These are phyloP conservation scores for Globisporangium yorkense DNA, from an alignment of 352 stramenopile species.

Conservation along the genomic window DNA sequence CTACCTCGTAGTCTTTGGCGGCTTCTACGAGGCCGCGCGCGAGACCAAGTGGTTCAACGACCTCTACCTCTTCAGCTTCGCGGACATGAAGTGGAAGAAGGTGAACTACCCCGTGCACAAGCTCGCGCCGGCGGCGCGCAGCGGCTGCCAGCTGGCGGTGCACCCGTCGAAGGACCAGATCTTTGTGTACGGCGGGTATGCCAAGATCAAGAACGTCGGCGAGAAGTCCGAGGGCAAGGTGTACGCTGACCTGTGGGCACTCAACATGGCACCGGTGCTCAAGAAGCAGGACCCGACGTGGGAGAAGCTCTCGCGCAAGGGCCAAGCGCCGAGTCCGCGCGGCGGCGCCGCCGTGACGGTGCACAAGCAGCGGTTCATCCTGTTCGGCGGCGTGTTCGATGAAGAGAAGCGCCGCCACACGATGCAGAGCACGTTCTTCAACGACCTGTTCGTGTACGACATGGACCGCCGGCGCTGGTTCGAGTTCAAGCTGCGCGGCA, in stretches of 20 bases:
- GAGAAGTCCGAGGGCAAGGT: slow-evolving; percentile 92
- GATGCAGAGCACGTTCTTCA: slow-evolving; percentile 94
- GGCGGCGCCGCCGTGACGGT: slow-evolving; percentile 77
- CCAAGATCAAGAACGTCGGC: slow-evolving; percentile 91
- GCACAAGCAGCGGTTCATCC: slow-evolving; percentile 94
- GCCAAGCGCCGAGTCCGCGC: slow-evolving; percentile 72
- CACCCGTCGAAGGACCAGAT: slow-evolving; percentile 86
- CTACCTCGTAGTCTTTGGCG: slow-evolving; percentile 96
- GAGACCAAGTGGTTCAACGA: slow-evolving; percentile 96
- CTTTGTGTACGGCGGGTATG: slow-evolving; percentile 94
- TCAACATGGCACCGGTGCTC: slow-evolving; percentile 90
- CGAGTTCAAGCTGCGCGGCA: slow-evolving; percentile 84
- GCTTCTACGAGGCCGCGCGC: slow-evolving; percentile 94
- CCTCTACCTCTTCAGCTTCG: slow-evolving; percentile 88
- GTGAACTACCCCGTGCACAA: slow-evolving; percentile 62
- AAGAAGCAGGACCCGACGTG: slow-evolving; percentile 89
- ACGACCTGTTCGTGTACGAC: slow-evolving; percentile 96
- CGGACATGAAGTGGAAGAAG: slow-evolving; percentile 88
- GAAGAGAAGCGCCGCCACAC: slow-evolving; percentile 81
- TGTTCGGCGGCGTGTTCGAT: slow-evolving; percentile 96
- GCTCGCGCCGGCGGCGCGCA: slow-evolving; percentile 57
- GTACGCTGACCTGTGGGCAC: slow-evolving; percentile 93
- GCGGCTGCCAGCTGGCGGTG: slow-evolving; percentile 79
- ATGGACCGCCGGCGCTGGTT: slow-evolving; percentile 96
- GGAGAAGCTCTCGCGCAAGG: slow-evolving; percentile 91